Conservation (phyloP, 1,284 basidiomycete species). For the Amylostereum chailletii region DNA sequence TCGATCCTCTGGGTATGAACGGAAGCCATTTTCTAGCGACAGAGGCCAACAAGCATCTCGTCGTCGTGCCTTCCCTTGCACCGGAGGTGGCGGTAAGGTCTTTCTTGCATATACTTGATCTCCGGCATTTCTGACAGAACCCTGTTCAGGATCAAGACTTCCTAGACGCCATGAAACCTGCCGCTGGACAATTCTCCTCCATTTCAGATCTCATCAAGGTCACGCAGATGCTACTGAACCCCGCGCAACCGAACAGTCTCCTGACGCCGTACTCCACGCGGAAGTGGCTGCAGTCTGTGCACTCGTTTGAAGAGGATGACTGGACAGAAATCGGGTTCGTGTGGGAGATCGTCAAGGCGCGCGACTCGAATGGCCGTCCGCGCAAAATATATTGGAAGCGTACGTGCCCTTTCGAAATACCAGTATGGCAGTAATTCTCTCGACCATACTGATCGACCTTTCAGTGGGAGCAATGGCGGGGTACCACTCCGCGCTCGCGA, state of each 20-base stretch:
- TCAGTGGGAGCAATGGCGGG: constrained; percentile 36
- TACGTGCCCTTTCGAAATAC: constrained; percentile 7
- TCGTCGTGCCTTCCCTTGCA: constrained; percentile 25
- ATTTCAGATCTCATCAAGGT: constrained; percentile 32
- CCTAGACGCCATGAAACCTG: constrained; percentile 29
- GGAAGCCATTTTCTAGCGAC: constrained; percentile 29
- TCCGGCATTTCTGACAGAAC: not conserved
- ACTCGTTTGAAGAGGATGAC: constrained; percentile 30
- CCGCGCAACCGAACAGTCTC: constrained; percentile 26
- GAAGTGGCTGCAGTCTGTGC: constrained; percentile 34
- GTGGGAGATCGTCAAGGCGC: constrained; percentile 37
- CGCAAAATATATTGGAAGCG: constrained; percentile 29
- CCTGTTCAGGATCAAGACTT: constrained; percentile 28
- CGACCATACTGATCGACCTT: not conserved
- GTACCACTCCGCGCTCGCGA: constrained; percentile 33
- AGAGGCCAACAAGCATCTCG: constrained; percentile 15
- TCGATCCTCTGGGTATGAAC: constrained; percentile 18
- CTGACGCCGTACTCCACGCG: constrained; percentile 26
- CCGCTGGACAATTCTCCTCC: constrained; percentile 41
- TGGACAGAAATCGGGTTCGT: constrained; percentile 34
- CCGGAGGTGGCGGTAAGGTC: constrained; percentile 23
- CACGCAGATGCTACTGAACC: constrained; percentile 35
- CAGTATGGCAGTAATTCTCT: not conserved
- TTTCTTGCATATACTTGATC: not conserved
- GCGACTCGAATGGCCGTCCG: constrained; percentile 24